These are phyloP conservation scores for Alloascoidea hylecoeti DNA, from an alignment of 805 yeast species.

Conservation along the genomic window DNA sequence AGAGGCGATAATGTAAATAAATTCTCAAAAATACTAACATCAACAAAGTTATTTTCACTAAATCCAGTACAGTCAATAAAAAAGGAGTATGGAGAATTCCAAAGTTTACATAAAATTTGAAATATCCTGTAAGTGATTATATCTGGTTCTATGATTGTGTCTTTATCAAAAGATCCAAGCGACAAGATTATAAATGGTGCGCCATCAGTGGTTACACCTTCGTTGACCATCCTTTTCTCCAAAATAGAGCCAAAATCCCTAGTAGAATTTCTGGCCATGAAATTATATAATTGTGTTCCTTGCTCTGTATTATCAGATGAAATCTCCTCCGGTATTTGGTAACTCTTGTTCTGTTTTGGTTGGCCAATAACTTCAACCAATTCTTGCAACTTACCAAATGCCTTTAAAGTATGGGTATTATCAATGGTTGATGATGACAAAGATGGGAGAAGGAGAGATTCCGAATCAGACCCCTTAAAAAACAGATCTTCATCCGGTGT, in stretches of 20 bases:
- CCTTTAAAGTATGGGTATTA: too few relatives aligned
- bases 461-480: too few relatives aligned
- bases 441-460: too few relatives aligned
- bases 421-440: too few relatives aligned
- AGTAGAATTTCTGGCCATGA: constrained; percentile 54
- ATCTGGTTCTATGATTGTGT: constrained; percentile 27
- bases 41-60: constrained; percentile 15
- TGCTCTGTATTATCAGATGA: neutral
- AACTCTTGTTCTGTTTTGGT: neutral
- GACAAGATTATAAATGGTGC: constrained; percentile 42
- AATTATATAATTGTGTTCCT: constrained; percentile 38
- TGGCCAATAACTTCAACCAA: neutral
- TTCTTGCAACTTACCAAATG: neutral
- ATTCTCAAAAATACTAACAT: constrained; percentile 29
- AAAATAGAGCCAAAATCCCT: constrained; percentile 30
- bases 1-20: constrained; percentile 15
- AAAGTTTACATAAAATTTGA: constrained; percentile 52
- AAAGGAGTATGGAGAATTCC: constrained; percentile 52
- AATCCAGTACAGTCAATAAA: constrained; percentile 62
- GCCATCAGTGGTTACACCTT: constrained; percentile 60
- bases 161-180: constrained; percentile 23
- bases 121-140: constrained; percentile 42
- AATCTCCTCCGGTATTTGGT: neutral
- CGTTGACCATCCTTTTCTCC: constrained; percentile 37
- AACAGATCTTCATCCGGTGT: too few relatives aligned